phyloP scores from a whole-genome alignment of 192 early-diverging fungal genomes.

The Coemansia sp. region DNA sequence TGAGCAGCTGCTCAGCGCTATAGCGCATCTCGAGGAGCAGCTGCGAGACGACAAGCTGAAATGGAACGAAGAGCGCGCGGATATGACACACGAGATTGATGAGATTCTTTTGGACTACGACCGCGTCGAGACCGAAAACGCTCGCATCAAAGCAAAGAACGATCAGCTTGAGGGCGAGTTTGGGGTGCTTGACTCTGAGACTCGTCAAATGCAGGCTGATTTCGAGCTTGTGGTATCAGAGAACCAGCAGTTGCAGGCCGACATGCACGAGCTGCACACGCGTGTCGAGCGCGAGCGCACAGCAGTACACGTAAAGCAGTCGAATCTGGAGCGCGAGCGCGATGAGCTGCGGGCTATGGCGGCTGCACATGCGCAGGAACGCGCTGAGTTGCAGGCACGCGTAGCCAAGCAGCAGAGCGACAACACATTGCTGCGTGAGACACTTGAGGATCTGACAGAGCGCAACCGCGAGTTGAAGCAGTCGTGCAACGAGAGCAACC shows the following conservation, averaged over 20 bases:
- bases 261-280: slow-evolving; percentile 6
- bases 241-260: slow-evolving; percentile 1
- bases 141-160: slow-evolving; percentile 18
- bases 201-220: slow-evolving; percentile 1
- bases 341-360: slow-evolving; percentile 8
- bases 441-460: slow-evolving; percentile 30
- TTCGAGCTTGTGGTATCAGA: slow-evolving; percentile 7
- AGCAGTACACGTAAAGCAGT: not conserved
- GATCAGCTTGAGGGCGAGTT: slow-evolving; percentile 23
- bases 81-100: slow-evolving; percentile 15
- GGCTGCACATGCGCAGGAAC: not conserved
- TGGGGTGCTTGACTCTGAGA: slow-evolving; percentile 3
- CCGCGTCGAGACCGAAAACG: slow-evolving; percentile 23
- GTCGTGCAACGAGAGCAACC: slow-evolving; percentile 24
- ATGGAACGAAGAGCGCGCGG: slow-evolving; percentile 6
- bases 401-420: slow-evolving; percentile 3
- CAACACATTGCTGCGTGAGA: slow-evolving; percentile 21
- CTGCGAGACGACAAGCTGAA: slow-evolving; percentile 4
- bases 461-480: slow-evolving; percentile 32
- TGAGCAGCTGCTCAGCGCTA: slow-evolving; percentile 30
- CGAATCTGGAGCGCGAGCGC: slow-evolving; percentile 3
- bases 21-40: slow-evolving; percentile 33
- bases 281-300: not conserved
- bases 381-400: not conserved
- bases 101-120: slow-evolving; percentile 11